Conservation (phyloP, 2,329 filamentous ascomycete species). For the Cytospora piceicola region DNA sequence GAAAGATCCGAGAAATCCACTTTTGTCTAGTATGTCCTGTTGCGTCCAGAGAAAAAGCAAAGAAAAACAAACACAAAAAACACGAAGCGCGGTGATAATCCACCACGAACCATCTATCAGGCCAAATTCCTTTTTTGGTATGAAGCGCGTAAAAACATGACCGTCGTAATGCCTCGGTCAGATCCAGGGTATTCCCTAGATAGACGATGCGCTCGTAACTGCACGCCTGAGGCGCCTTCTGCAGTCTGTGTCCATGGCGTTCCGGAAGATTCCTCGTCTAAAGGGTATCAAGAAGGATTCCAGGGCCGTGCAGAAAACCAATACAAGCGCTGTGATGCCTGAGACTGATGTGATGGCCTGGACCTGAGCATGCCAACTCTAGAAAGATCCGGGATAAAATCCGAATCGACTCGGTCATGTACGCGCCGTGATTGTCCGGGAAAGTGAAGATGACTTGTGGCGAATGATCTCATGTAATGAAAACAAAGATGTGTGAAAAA, state of each 20-base stretch:
- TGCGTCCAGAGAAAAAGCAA: constrained; percentile 35
- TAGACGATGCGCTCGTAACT: constrained; percentile 38
- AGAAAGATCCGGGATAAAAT: constrained; percentile 36
- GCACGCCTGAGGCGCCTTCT: constrained; percentile 38
- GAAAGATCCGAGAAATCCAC: constrained; percentile 65
- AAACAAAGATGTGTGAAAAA: constrained; percentile 33
- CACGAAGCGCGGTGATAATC: constrained; percentile 29
- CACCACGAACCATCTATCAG: constrained; percentile 45
- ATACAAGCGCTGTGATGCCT: constrained; percentile 44
- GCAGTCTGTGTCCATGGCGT: constrained; percentile 36
- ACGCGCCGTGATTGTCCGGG: constrained; percentile 42
- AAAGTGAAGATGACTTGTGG: constrained; percentile 35
- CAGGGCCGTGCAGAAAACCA: constrained; percentile 41
- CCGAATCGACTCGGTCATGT: constrained; percentile 41
- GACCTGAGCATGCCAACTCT: constrained; percentile 43
- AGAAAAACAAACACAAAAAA: constrained; percentile 34
- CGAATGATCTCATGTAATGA: constrained; percentile 46
- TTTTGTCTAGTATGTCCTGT: constrained; percentile 63
- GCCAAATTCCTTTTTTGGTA: constrained; percentile 43
- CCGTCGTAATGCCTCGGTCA: constrained; percentile 43
- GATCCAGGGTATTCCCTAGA: constrained; percentile 37
- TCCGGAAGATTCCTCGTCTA: constrained; percentile 41
- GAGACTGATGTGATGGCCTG: constrained; percentile 41
- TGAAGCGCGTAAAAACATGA: constrained; percentile 46
- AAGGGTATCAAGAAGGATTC: constrained; percentile 46